Base-by-base conservation (phyloP, 768 basidiomycete species). In the Xerocomellus chrysenteron region DNA sequence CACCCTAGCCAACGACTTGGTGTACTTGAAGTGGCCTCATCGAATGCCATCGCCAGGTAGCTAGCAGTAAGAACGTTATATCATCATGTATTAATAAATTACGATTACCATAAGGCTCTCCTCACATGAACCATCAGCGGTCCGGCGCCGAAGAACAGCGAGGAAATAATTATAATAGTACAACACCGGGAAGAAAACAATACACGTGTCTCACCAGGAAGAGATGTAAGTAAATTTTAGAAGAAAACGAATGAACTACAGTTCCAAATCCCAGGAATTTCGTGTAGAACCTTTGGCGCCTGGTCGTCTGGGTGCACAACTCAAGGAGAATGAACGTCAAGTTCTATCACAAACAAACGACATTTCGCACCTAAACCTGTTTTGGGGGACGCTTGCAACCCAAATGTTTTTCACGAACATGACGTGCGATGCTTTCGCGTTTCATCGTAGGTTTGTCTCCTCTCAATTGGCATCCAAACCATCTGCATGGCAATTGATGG, bases 351-450 rank as follows among this genome's bases (percentile, higher is more conserved):
- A 10, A 50, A 28, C 13, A 5, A 33, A 8, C 1, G 5, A 36
- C 1, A 21, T 19, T 7, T 26, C 53, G 5, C 14, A 57, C 55
- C 53, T 26, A 28, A 47, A 12, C 28, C 11, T 16, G 13, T 12
- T 9, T 44, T 9, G 12, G 19, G 14, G 43, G n/a, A 35, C 65
- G 59, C 39, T 24, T 67, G 21, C 11, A 45, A 5, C 47, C 6
- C 8, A 68, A 3, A 24, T 68, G 67, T 3, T 7, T 54, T 35
- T 68, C 67, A 0, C 54, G 43, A 0, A 65, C 16, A 2, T 68
- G 67, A 0, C 67, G 55, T 2, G 52, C 40, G 4, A 68, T 61
- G 10, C 52, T 54, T 35, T 68, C 58, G 2, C 67, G 63, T 0
- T 67, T 68, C 17, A 68, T 42, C 14, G 0, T 4, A 2, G 0